A percentile compares a stretch with the other conserved stretches of the same genome.
These are phyloP conservation scores for Cucumis hystrix DNA, from an alignment of 306 rosid species.

Conservation along the genomic window DNA sequence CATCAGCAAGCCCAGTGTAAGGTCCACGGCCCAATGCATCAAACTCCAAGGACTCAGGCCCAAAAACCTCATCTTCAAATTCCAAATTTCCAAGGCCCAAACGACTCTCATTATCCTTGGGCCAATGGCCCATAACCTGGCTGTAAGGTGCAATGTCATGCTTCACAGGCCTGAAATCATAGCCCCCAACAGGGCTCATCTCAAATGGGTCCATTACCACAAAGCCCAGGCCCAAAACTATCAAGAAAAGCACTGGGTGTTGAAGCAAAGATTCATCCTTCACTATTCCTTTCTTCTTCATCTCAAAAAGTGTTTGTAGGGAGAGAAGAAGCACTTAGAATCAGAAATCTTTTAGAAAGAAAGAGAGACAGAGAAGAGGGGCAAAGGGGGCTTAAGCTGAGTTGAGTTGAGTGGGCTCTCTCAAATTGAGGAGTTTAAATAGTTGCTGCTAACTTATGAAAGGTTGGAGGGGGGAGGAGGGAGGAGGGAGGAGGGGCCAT, in stretches of 20 bases:
- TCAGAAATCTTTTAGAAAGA: neutral
- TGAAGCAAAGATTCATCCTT: constrained; percentile 61
- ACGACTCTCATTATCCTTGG: constrained; percentile 60
- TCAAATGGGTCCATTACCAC: constrained; percentile 79
- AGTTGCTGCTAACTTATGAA: neutral
- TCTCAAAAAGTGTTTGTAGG: neutral
- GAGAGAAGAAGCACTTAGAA: neutral
- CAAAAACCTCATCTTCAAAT: constrained; percentile 60
- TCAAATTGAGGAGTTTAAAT: neutral
- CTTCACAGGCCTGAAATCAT: constrained; percentile 60
- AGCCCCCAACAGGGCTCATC: constrained; percentile 55
- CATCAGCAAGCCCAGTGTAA: constrained; percentile 79
- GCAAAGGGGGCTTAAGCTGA: neutral
- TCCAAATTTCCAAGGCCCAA: constrained; percentile 49
- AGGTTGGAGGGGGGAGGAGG: constrained; percentile 4
- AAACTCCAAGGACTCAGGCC: constrained; percentile 86
- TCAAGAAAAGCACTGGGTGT: constrained; percentile 42
- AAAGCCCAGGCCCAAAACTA: constrained; percentile 46
- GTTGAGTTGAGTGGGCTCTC: neutral
- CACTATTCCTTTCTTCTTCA: constrained; percentile 56
- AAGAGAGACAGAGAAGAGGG: neutral
- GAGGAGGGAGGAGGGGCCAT: neutral
- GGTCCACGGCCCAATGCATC: constrained; percentile 72
- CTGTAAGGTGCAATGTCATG: constrained; percentile 72
- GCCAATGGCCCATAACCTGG: constrained; percentile 70